Conservation (phyloP, 2,329 filamentous ascomycete species). For the Epichloe coenophiala region DNA sequence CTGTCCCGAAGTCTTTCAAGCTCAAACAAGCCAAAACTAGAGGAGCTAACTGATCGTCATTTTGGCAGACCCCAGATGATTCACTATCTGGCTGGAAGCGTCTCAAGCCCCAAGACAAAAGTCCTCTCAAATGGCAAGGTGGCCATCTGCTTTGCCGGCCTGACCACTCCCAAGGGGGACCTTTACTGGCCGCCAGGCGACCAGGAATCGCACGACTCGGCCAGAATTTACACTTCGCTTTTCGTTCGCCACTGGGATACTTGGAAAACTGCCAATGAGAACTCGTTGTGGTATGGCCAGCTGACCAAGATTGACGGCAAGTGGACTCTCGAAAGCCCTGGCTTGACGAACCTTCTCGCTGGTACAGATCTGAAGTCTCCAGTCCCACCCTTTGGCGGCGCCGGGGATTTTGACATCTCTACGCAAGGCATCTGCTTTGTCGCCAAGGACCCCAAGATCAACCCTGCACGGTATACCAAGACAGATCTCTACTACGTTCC, state of each 20-base stretch:
- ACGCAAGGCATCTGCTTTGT: slow-evolving; percentile 55
- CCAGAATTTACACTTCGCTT: slow-evolving; percentile 57
- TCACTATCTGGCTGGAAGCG: slow-evolving; percentile 32
- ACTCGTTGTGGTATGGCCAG: slow-evolving; percentile 59
- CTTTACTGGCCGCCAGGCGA: slow-evolving; percentile 53
- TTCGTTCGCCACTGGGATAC: slow-evolving; percentile 76
- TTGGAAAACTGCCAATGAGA: slow-evolving; percentile 56
- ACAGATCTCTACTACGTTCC: slow-evolving; percentile 66
- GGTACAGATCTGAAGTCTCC: slow-evolving; percentile 50
- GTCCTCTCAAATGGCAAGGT: slow-evolving; percentile 34
- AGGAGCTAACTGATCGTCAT: not conserved
- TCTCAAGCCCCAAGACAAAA: slow-evolving; percentile 47
- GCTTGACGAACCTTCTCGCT: slow-evolving; percentile 50
- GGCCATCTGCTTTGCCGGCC: slow-evolving; percentile 46
- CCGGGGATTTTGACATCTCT: slow-evolving; percentile 68
- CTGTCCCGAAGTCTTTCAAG: not conserved
- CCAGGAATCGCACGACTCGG: slow-evolving; percentile 46
- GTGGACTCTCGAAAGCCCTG: slow-evolving; percentile 28
- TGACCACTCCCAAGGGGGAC: slow-evolving; percentile 53
- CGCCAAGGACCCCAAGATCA: slow-evolving; percentile 58
- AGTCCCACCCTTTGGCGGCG: slow-evolving; percentile 64
- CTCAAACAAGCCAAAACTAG: not conserved
- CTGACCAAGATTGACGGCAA: slow-evolving; percentile 31
- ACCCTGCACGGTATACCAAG: slow-evolving; percentile 65
- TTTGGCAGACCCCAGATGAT: slow-evolving; percentile 29